Percentiles rank a stretch among this genome's conserved stretches.
Conservation (phyloP, 2,329 filamentous ascomycete species). For the Xylaria sp. region DNA sequence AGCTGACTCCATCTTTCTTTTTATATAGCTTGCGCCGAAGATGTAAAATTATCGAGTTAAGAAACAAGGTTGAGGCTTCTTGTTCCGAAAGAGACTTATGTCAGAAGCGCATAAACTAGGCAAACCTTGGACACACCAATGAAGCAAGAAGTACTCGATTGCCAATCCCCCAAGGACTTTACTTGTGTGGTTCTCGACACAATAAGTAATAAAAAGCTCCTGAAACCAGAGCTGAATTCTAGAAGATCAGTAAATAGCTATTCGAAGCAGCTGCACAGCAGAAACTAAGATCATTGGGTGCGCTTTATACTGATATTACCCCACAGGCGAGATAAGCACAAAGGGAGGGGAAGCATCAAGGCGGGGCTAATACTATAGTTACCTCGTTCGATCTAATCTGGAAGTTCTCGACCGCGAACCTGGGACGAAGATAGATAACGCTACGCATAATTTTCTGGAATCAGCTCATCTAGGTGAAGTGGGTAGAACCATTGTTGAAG, state of each 20-base stretch:
- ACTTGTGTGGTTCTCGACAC: not conserved
- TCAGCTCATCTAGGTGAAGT: not conserved
- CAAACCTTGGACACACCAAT: not conserved
- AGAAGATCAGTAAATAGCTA: not conserved
- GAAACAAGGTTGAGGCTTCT: not conserved
- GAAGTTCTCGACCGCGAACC: constrained; percentile 6
- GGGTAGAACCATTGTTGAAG: not conserved
- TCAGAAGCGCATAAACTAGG: not conserved
- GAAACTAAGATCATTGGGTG: constrained; percentile 4
- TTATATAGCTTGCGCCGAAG: not conserved
- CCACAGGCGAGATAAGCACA: constrained; percentile 36
- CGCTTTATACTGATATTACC: constrained; percentile 30
- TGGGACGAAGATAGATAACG: constrained; percentile 18
- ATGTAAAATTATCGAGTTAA: not conserved
- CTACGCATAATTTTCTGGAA: constrained; percentile 1
- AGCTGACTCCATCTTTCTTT: constrained; percentile 52
- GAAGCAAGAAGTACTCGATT: not conserved
- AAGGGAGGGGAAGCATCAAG: constrained; percentile 27
- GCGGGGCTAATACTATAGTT: constrained; percentile 34
- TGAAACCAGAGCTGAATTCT: not conserved
- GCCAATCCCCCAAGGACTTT: not conserved
- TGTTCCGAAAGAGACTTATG: not conserved
- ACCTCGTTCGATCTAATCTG: constrained; percentile 16
- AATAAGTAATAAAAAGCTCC: not conserved
- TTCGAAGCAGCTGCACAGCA: not conserved